Conservation (phyloP, 2,329 filamentous ascomycete species). For the Pyrenochaeta sp. region DNA sequence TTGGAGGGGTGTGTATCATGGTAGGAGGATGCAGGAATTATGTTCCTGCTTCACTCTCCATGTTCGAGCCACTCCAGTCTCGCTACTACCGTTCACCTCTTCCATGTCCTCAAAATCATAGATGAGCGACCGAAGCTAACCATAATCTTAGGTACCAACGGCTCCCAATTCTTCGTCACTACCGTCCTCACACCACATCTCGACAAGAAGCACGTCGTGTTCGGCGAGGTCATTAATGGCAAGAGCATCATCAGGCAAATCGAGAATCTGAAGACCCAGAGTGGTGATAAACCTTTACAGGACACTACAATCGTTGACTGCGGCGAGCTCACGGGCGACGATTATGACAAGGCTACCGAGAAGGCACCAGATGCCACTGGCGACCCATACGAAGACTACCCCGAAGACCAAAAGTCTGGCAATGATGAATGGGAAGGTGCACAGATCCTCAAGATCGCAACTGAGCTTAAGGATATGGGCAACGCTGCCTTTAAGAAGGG, state of each 20-base stretch:
- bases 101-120: neutral
- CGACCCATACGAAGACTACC: conserved; percentile 94
- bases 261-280: conserved; percentile 80
- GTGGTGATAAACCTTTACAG: conserved; percentile 78
- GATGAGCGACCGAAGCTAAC: conserved; percentile 11
- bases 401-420: conserved; percentile 74
- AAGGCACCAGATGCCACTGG: conserved; percentile 81
- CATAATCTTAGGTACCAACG: conserved; percentile 77
- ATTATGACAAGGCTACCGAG: conserved; percentile 70
- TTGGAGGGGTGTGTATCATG: no score
- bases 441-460: conserved; percentile 79
- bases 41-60: no score
- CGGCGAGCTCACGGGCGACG: conserved; percentile 80
- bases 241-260: conserved; percentile 91
- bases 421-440: conserved; percentile 70
- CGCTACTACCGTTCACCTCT: no score
- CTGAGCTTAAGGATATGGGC: conserved; percentile 88
- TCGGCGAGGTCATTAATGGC: conserved; percentile 90
- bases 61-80: no score
- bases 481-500: conserved; percentile 90
- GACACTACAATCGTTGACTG: conserved; percentile 75
- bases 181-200: conserved; percentile 95
- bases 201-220: conserved; percentile 96
- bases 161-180: conserved; percentile 97
- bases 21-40: no score